Base-by-base conservation (phyloP, 164 flowering plant genomes). In the Macadamia tetraphylla region DNA sequence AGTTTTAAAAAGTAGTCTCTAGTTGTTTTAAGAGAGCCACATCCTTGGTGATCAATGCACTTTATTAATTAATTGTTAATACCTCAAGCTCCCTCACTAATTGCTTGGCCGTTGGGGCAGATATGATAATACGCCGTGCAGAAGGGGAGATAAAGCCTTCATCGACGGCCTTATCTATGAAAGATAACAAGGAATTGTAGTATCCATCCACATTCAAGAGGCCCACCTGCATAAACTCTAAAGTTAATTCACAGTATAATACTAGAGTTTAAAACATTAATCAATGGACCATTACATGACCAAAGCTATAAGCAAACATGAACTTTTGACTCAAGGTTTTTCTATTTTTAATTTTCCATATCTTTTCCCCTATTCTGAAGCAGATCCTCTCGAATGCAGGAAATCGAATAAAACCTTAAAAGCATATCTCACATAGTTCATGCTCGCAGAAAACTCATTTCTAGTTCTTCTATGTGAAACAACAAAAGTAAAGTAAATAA, bases 121-220 rank as follows among this genome's bases (percentile, higher is more conserved):
- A 94, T 44, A 91, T 77, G 60, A 88, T 85, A 15, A 94, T 94
- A 11, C 85, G 84, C 56, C 96, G 94, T 13, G 97, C 96, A 15
- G 78, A 79, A 15, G 90, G 84, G 0, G 96, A 85, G 17, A 94
- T 81, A 70, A 94, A 94, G 77, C 94, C 97, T 86, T 94, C 98
- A 72, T 91, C 96, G 31, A 91, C 91, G 66, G 97, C 98, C 85
- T 91, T 84, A 60, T 94, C 98, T 14, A 91, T 76, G 78, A 94
- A 94, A 59, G 82, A 80, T 71, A 91, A 75, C 73, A 94, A 78
- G 3, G 96, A 84, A 71, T 89, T 81, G 70, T 90, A 94, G 75
- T 67, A 94, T 18, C 94, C 98, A 67, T 91, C 98, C 30, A 94
- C 97, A 77, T 94, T 94, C 83, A 94, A 75, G 10, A 94, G 86